phyloP scores from a whole-genome alignment of 306 rosid species.

The Comarum palustre region DNA sequence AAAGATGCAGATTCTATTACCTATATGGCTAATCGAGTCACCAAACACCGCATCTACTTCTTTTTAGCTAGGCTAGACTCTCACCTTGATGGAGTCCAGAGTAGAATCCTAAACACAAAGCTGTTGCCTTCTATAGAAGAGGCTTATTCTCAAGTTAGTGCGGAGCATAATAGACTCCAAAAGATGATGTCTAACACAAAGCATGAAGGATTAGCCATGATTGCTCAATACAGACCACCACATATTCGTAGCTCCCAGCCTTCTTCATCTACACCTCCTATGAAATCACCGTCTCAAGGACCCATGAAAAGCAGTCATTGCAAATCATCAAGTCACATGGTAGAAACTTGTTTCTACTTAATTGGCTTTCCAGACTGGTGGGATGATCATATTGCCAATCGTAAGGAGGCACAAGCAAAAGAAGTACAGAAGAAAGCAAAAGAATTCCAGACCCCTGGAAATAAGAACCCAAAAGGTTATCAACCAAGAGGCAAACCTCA shows the following conservation, averaged over 20 bases:
- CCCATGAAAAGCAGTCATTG: background rate
- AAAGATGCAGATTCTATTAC: background rate
- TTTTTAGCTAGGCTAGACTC: background rate
- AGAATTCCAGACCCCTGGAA: background rate
- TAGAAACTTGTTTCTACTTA: background rate
- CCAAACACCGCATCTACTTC: background rate
- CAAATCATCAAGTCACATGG: background rate
- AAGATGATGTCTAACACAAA: background rate
- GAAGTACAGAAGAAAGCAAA: background rate
- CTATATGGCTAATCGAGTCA: background rate
- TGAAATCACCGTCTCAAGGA: background rate
- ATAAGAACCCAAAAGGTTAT: background rate
- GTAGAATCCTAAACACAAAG: background rate
- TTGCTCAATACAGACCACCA: background rate
- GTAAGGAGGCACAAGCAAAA: background rate
- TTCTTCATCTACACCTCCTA: background rate
- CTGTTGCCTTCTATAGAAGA: background rate
- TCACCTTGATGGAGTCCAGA: background rate
- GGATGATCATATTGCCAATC: background rate
- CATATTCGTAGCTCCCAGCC: background rate
- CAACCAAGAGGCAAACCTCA: background rate
- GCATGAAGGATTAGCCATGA: background rate
- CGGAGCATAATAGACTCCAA: background rate
- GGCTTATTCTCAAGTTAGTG: background rate
- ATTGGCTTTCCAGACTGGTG: background rate